Conservation (phyloP, 73 alveolate genomes). For the Stentor roeselii region DNA sequence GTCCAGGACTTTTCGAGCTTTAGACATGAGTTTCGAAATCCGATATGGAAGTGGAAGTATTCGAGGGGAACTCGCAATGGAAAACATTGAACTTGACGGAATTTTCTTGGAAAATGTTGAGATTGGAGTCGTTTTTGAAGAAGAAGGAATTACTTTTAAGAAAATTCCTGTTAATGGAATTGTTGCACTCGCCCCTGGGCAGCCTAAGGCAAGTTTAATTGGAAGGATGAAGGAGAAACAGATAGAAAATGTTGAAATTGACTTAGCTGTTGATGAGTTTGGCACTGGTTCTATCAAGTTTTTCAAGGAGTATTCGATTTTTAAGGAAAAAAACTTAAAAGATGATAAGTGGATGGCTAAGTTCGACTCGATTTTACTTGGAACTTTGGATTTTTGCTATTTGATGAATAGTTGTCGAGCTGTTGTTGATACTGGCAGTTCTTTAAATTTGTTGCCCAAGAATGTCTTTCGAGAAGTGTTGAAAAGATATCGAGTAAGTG, state of each 20-base stretch:
- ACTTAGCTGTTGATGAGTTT: no score
- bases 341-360: neutral
- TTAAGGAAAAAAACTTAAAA: neutral
- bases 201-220: neutral
- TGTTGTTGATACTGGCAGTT: slow-evolving; percentile 20
- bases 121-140: neutral
- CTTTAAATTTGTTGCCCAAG: neutral
- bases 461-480: neutral
- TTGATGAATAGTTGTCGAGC: neutral
- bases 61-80: neutral
- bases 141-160: neutral
- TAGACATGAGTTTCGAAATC: slow-evolving; percentile 3
- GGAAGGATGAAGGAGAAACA: neutral
- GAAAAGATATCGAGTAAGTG: neutral
- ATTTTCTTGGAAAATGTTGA: neutral
- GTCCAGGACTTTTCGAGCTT: neutral
- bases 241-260: neutral
- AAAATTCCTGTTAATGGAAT: neutral
- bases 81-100: neutral
- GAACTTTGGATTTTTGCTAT: neutral
- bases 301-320: neutral
- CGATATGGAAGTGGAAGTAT: slow-evolving; percentile 16
- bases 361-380: neutral
- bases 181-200: neutral
- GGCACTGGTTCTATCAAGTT: neutral